phyloP scores from a whole-genome alignment of 352 stramenopile species.

The Globisporangium middletonii region DNA sequence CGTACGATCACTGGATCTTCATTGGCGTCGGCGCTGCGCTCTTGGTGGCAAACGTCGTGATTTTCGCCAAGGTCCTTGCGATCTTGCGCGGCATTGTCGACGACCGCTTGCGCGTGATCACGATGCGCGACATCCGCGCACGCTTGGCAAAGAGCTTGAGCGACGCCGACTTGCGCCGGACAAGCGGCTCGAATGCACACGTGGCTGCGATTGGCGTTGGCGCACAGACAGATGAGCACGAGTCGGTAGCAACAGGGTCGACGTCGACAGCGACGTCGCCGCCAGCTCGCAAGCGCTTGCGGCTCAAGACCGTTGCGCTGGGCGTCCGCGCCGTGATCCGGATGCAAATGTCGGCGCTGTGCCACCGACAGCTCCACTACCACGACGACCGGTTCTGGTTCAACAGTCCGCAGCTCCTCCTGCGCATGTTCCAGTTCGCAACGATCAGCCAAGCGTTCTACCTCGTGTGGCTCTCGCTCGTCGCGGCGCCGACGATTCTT shows the following conservation, averaged over 20 bases:
- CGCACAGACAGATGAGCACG: too few relatives aligned
- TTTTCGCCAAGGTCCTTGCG: constrained; percentile 81
- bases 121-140: constrained; percentile 50
- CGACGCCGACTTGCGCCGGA: not conserved
- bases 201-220: too few relatives aligned
- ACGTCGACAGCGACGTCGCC: constrained; percentile 6
- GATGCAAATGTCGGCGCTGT: constrained; percentile 87
- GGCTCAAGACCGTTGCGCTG: constrained; percentile 52
- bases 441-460: constrained; percentile 86
- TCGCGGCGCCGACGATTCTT: constrained; percentile 44
- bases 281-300: constrained; percentile 14
- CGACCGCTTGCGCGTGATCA: constrained; percentile 70
- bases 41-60: constrained; percentile 64
- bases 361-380: constrained; percentile 73
- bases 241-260: too few relatives aligned
- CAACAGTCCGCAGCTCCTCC: constrained; percentile 54
- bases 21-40: constrained; percentile 48
- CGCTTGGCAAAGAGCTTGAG: constrained; percentile 18
- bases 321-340: constrained; percentile 65
- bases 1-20: constrained; percentile 74
- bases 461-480: constrained; percentile 79
- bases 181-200: not conserved
- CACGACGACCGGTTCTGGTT: constrained; percentile 86
- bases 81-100: constrained; percentile 82
- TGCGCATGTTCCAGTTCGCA: constrained; percentile 80